phyloP scores from a whole-genome alignment of 805 yeast species.

The Suhomyces sp. region DNA sequence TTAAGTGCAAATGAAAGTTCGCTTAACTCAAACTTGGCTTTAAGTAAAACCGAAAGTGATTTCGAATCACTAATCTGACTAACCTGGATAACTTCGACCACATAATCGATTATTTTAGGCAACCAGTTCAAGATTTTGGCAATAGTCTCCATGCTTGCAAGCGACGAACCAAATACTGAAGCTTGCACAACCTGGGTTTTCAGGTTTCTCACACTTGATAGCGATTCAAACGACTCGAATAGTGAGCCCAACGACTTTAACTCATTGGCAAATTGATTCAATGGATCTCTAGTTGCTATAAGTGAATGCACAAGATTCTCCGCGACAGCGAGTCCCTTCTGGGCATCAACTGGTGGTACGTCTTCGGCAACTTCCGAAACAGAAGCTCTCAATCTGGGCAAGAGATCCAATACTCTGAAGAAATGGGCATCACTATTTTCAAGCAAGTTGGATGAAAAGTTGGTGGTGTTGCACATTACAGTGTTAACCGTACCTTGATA shows the following conservation, averaged over 20 bases:
- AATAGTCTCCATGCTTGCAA: conserved; percentile 15
- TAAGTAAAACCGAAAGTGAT: conserved; percentile 13
- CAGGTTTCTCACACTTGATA: conserved; percentile 12
- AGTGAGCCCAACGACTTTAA: conserved; percentile 13
- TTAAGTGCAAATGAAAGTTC: conserved; percentile 12
- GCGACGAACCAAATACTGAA: conserved; percentile 16
- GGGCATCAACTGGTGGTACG: conserved; percentile 70
- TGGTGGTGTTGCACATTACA: conserved; percentile 53
- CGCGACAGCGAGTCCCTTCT: conserved; percentile 69
- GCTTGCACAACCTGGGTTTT: conserved; percentile 13
- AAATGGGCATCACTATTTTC: conserved; percentile 50
- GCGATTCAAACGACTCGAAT: conserved; percentile 13
- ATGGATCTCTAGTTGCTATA: conserved; percentile 50
- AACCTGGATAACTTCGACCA: conserved; percentile 17
- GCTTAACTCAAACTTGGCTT: conserved; percentile 14
- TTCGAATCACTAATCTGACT: conserved; percentile 10
- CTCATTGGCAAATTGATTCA: conserved; percentile 31
- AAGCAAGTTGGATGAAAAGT: conserved; percentile 39
- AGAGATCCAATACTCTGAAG: conserved; percentile 68
- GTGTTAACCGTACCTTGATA: conserved; percentile 61
- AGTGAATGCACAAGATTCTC: conserved; percentile 68
- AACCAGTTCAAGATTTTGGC: conserved; percentile 23
- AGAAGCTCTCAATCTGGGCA: conserved; percentile 74
- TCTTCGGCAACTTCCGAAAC: conserved; percentile 64
- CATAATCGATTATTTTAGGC: conserved; percentile 38